Conservation (phyloP, 1,284 basidiomycete genomes). For the Moesziomyces parantarcticus region DNA sequence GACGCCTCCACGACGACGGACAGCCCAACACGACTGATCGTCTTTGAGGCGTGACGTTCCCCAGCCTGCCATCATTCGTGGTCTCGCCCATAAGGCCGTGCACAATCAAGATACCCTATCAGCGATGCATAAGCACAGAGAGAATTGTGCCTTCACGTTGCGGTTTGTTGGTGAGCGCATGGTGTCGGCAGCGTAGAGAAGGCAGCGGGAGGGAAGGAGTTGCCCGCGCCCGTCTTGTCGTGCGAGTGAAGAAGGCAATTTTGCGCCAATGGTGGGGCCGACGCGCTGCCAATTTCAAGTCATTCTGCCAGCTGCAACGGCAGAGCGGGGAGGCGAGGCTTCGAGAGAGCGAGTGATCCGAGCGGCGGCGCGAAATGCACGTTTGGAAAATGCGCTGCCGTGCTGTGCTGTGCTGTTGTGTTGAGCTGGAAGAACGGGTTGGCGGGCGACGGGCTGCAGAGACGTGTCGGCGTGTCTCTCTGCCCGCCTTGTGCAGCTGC, state of each 20-base stretch:
- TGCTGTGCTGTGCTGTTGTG: constrained; percentile 1
- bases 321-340: neutral
- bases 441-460: neutral
- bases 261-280: too few relatives aligned
- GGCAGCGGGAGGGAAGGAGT: too few relatives aligned
- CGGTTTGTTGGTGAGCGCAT: too few relatives aligned
- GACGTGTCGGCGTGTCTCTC: neutral
- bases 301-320: neutral
- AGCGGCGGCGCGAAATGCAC: constrained; percentile 16
- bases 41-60: constrained; percentile 33
- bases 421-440: constrained; percentile 45
- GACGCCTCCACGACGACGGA: neutral
- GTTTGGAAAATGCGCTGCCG: neutral
- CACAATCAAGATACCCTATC: neutral
- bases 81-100: neutral
- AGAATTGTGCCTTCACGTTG: too few relatives aligned
- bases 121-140: too few relatives aligned
- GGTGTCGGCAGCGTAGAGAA: too few relatives aligned
- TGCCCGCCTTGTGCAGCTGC: constrained; percentile 1
- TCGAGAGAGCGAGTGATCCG: constrained; percentile 26
- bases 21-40: constrained; percentile 20
- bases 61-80: too few relatives aligned
- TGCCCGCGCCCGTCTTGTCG: too few relatives aligned
- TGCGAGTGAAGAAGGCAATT: too few relatives aligned
- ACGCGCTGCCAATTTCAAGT: neutral